These are phyloP conservation scores for Aspergillus ochraceus DNA, from an alignment of 2,329 filamentous ascomycete genomes.

Conservation along the genomic window DNA sequence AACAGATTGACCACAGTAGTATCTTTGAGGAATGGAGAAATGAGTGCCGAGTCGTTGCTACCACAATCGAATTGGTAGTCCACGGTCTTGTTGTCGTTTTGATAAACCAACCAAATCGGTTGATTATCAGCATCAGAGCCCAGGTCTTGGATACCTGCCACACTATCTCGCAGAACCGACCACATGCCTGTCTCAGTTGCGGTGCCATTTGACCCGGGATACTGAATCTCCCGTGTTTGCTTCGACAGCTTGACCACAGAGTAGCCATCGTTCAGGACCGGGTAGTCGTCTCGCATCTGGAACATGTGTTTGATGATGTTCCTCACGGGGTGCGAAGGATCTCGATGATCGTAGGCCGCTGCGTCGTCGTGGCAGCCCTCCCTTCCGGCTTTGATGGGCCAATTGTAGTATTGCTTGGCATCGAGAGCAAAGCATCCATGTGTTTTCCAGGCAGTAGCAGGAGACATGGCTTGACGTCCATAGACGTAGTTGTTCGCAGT, in stretches of 20 bases:
- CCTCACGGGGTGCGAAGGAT: constrained; percentile 61
- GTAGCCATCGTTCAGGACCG: constrained; percentile 61
- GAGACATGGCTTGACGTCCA: constrained; percentile 63
- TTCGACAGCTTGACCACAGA: constrained; percentile 58
- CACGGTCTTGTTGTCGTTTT: constrained; percentile 49
- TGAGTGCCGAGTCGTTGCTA: constrained; percentile 49
- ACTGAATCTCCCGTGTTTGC: constrained; percentile 51
- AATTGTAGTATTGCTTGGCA: constrained; percentile 58
- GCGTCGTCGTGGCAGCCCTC: constrained; percentile 58
- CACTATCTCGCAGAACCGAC: constrained; percentile 57
- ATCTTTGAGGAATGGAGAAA: constrained; percentile 56
- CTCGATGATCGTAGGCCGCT: constrained; percentile 61
- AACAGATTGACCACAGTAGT: constrained; percentile 64
- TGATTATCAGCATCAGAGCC: constrained; percentile 45
- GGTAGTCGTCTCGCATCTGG: constrained; percentile 57
- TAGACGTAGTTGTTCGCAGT: constrained; percentile 66
- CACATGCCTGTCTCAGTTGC: constrained; percentile 61
- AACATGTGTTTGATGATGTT: constrained; percentile 64
- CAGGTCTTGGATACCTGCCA: constrained; percentile 55
- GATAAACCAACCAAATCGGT: constrained; percentile 47
- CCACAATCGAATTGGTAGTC: constrained; percentile 61
- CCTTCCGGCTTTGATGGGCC: constrained; percentile 56
- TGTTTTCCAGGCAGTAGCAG: constrained; percentile 62
- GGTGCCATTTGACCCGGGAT: constrained; percentile 54
- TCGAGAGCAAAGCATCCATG: constrained; percentile 64